Evolutionary conservation across 208 protist genomes (phyloP), one percentile per base, ranked within the genome.

Genomic region (Leishmania gerbilli): DNA sequence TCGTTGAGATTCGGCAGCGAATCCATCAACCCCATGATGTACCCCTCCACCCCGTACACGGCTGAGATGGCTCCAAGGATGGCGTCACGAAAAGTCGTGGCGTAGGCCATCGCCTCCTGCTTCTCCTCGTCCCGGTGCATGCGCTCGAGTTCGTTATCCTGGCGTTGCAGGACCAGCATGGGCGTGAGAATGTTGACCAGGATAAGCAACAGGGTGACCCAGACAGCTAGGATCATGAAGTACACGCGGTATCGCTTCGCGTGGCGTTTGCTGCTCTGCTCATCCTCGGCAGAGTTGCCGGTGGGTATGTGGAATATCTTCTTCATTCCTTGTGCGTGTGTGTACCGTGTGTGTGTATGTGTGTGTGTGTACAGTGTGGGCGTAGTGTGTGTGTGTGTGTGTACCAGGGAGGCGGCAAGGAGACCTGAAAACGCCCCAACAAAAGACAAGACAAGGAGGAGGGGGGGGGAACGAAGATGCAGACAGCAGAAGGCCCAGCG

Each of bases 21-120:
- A 42, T 79, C 84, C 77, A 95, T 86, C 27, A 74, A 58, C 1
- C 87, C 88, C 69, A 90, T 81, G 24, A 93, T 88, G 80, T 93
- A 88, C 49, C 90, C 90, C 51, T 91, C 87, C 37, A 95, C 27
- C 45, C 71, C 78, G 77, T 88, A 79, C 17, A 81, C 82, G 19
- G 85, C 72, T 3, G 89, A 86, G 74, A 93, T 79, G 74, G 85
- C 83, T 24, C 85, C 90, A 51, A 93, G 85, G 31, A 93, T 62
- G 64, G 55, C 60, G n/a, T 76, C 83, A 24, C 88, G 86, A 75
- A 93, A 88, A 31, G 60, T 7, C 0, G 82, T 85, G 8, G 82
- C 58, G 60, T 88, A 84, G 40, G 83, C 76, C 47, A 84, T 79
- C 1, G 67, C 74, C 24, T 86, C 53, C 42, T 82, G 68, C 60